These are phyloP conservation scores for Globisporangium orthogonon DNA, from an alignment of 352 stramenopile genomes.

Conservation along the genomic window DNA sequence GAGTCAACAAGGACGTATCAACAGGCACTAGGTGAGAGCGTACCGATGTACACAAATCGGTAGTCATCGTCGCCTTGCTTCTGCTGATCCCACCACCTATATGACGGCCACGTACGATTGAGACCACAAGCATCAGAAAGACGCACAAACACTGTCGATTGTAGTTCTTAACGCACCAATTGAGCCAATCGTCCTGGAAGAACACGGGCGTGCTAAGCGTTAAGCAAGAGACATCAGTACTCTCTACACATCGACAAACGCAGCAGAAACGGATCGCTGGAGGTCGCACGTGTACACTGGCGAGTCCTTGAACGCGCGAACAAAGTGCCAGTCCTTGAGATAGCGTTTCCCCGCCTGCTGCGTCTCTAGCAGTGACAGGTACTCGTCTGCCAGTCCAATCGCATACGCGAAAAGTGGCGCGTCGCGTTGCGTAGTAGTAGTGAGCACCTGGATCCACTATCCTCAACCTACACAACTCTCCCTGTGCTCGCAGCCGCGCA, in stretches of 20 bases:
- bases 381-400: slow-evolving; percentile 30
- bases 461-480: too few species aligned
- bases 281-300: slow-evolving; percentile 47
- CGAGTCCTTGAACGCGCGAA: slow-evolving; percentile 40
- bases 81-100: slow-evolving; percentile 77
- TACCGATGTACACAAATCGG: slow-evolving; percentile 95
- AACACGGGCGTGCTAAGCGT: slow-evolving; percentile 58
- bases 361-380: slow-evolving; percentile 49
- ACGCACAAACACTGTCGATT: background rate
- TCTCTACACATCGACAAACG: background rate
- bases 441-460: background rate
- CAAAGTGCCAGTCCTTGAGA: slow-evolving; percentile 87
- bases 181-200: slow-evolving; percentile 91
- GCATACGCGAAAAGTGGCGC: background rate
- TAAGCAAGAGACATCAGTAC: slow-evolving; percentile 1
- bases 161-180: slow-evolving; percentile 48
- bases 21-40: background rate
- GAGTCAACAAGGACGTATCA: background rate
- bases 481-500: slow-evolving; percentile 11
- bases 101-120: background rate
- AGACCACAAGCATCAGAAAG: background rate
- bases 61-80: slow-evolving; percentile 81
- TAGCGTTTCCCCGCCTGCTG: slow-evolving; percentile 50
- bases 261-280: background rate
- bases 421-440: too few species aligned